Base-by-base conservation (phyloP, 371 early-diverging fungal genomes). In the Mucor sp. region DNA sequence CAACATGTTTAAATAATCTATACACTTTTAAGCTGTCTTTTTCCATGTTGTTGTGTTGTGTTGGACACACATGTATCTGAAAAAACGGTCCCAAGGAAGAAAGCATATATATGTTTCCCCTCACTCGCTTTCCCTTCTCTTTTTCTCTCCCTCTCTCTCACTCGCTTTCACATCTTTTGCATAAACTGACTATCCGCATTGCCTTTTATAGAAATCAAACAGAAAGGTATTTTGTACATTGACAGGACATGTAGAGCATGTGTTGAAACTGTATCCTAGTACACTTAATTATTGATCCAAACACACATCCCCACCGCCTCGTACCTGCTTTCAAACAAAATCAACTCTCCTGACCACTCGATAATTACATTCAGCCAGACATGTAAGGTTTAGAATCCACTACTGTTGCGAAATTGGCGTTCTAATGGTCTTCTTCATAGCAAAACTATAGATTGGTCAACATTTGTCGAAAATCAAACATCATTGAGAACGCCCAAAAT, bases 1-100 rank as follows among this genome's bases (percentile, higher is more conserved):
- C 57, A 57, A 17, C 19, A 57, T 53, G 53, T 53, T 53, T 53
- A 27, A 23, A 48, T 48, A 53, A 48, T 48, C 21, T 53, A 53
- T 53, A 53, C 53, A 27, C 53, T 53, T 14, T 27, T 25, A 53
- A 27, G 27, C 23, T 53, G 53, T 53, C 23, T 27, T 41, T 25
- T 23, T 23, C 53, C 53, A 50, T 25, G 53, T 25, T 53, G 27
- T 53, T 53, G 27, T 27, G 53, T 27, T 53, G 25, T 56, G 56
- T 57, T 57, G 33, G 28, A 30, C 33, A 57, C 33, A 19, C 57
- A 32, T 57, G 30, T 15, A 57, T 14, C 17, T 5, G 33, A 57
- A 57, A 57, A 57, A 30, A 11, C 57, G 57, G 57, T 57, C 57
- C 57, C 57, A 57, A 57, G n/a, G 33, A 57, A 19, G 50, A 50